Percentiles rank a stretch among this genome's conserved stretches.
Conservation (phyloP, 441 rosid genomes). For the Erodium texanum region DNA sequence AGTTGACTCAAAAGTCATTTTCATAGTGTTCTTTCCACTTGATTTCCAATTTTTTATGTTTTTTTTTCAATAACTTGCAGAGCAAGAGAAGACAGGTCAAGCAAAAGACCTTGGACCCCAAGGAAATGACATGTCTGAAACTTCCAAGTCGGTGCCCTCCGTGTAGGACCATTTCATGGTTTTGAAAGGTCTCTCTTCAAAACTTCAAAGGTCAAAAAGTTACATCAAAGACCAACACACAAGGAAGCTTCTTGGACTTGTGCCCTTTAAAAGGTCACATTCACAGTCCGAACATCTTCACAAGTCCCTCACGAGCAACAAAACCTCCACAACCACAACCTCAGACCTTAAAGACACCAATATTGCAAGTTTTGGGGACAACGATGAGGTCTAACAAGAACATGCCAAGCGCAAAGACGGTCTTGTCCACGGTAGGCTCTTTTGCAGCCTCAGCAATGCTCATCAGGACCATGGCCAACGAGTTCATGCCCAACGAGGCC, state of each 20-base stretch:
- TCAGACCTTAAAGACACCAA: too few species aligned
- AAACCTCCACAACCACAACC: too few species aligned
- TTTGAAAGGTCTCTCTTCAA: background rate
- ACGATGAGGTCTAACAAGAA: too few species aligned
- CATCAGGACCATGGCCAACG: slow-evolving; percentile 9
- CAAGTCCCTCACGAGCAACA: too few species aligned
- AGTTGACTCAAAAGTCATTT: background rate
- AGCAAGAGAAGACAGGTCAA: background rate
- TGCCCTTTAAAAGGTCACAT: background rate
- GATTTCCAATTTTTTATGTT: too few species aligned
- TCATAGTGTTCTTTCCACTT: background rate
- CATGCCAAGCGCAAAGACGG: too few species aligned
- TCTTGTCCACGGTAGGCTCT: slow-evolving; percentile 11
- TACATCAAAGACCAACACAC: background rate
- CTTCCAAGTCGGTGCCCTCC: background rate
- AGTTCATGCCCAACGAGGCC: slow-evolving; percentile 11
- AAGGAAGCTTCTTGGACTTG: background rate
- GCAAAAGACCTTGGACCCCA: background rate
- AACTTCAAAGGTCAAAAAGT: background rate
- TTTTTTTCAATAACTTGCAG: background rate
- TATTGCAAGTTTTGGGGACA: too few species aligned
- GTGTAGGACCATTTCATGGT: background rate
- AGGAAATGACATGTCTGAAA: background rate
- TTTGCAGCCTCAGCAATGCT: slow-evolving; percentile 24
- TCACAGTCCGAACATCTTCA: background rate